Conservation (phyloP, 371 early-diverging fungal genomes). For the Mortierella sp. region DNA sequence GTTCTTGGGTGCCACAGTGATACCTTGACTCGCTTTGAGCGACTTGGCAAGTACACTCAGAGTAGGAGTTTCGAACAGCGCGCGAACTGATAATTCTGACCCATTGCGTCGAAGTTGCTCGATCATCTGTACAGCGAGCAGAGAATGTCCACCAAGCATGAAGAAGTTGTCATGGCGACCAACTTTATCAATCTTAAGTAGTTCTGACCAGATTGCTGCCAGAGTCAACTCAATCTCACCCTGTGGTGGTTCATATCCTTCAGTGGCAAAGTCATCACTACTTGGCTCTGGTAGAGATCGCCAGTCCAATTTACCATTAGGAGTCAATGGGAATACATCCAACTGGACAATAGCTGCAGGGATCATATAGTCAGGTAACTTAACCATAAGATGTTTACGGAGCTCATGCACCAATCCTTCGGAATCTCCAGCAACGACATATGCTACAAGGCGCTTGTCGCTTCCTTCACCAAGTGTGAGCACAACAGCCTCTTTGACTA, state of each 20-base stretch:
- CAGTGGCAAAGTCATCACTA: neutral
- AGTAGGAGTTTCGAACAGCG: slow-evolving; percentile 16
- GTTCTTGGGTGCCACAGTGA: too few relatives aligned
- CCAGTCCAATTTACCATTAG: slow-evolving; percentile 5
- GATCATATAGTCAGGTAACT: slow-evolving; percentile 10
- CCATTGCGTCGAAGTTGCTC: slow-evolving; percentile 4
- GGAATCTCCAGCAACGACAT: neutral
- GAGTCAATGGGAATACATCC: neutral
- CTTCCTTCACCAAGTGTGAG: neutral
- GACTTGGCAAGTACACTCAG: slow-evolving; percentile 15
- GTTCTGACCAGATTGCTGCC: slow-evolving; percentile 8
- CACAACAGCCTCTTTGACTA: slow-evolving; percentile 13
- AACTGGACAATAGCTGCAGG: neutral
- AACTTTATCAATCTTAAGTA: slow-evolving; percentile 10
- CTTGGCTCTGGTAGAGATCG: slow-evolving; percentile 2
- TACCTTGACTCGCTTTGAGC: neutral
- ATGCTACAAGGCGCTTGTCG: slow-evolving; percentile 26
- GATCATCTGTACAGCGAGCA: slow-evolving; percentile 18
- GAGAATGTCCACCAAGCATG: slow-evolving; percentile 24
- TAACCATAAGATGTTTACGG: neutral
- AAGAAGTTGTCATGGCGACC: slow-evolving; percentile 34
- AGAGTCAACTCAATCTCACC: slow-evolving; percentile 7
- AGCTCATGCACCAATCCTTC: neutral
- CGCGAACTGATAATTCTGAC: slow-evolving; percentile 11
- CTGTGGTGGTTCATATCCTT: slow-evolving; percentile 16